Percentiles rank a stretch among this genome's conserved stretches.
Conservation (phyloP, 495 filamentous ascomycete genomes). For the Penicillium coprophilum region DNA sequence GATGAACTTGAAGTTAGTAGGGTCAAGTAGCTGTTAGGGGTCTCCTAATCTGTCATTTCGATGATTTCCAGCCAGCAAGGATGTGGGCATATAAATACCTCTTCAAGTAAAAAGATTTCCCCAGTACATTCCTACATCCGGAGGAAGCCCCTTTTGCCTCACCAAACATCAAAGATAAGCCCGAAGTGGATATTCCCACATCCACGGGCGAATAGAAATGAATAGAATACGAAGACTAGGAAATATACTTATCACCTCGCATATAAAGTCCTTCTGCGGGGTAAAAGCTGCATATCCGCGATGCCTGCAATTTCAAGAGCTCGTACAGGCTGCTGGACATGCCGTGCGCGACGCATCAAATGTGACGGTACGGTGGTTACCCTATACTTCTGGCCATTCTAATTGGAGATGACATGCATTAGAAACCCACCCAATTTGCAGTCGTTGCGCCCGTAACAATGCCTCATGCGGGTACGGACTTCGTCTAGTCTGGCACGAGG, state of each 20-base stretch:
- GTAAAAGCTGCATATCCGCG: neutral
- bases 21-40: too few species aligned
- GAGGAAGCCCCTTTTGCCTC: too few species aligned
- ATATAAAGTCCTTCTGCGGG: slow-evolving; percentile 1
- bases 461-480: slow-evolving; percentile 23
- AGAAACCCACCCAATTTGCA: slow-evolving; percentile 25
- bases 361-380: slow-evolving; percentile 26
- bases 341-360: slow-evolving; percentile 27
- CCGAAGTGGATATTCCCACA: neutral
- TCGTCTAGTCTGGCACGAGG: slow-evolving; percentile 28
- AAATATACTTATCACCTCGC: slow-evolving; percentile 1
- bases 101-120: too few species aligned
- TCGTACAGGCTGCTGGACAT: slow-evolving; percentile 27
- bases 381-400: neutral
- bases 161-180: too few species aligned
- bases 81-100: too few species aligned
- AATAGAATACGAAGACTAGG: neutral
- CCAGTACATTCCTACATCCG: too few species aligned
- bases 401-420: neutral
- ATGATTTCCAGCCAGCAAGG: too few species aligned
- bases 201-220: neutral
- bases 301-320: slow-evolving; percentile 20
- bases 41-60: too few species aligned
- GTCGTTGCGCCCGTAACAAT: slow-evolving; percentile 22
- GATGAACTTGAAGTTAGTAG: too few species aligned